Evolutionary conservation across 106 monocot species (phyloP).

Genomic region (Dioscorea dumetorum): DNA sequence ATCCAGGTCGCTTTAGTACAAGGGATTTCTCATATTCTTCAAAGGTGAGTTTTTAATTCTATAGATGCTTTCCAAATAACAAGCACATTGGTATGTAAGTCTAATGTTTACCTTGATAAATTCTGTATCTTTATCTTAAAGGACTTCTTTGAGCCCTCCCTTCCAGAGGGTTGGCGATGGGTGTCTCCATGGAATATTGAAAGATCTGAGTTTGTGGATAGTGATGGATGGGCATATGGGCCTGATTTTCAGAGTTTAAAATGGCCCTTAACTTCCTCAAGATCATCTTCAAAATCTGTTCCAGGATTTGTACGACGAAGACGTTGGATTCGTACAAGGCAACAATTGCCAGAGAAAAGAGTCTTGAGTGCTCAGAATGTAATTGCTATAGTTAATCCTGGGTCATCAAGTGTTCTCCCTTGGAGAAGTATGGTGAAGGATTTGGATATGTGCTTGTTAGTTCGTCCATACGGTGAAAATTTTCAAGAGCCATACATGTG

Average conservation of each 20-base stretch:
- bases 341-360: conserved; percentile 25
- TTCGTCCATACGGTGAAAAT: conserved; percentile 64
- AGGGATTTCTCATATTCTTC: conserved; percentile 71
- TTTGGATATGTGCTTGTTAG: conserved; percentile 63
- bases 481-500: conserved; percentile 48
- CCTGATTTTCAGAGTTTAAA: conserved; percentile 61
- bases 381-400: conserved; percentile 50
- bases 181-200: conserved; percentile 81
- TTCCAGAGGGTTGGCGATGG: conserved; percentile 74
- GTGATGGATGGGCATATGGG: conserved; percentile 88
- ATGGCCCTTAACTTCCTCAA: conserved; percentile 69
- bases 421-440: conserved; percentile 53
- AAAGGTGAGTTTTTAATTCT: conserved; percentile 30
- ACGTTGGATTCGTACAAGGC: conserved; percentile 71
- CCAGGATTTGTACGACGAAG: conserved; percentile 69
- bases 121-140: conserved; percentile 13
- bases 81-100: too few species aligned
- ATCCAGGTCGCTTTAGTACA: conserved; percentile 61
- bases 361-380: conserved; percentile 32
- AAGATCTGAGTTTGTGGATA: conserved; percentile 49
- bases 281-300: conserved; percentile 49
- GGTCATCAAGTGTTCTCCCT: conserved; percentile 61
- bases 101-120: background rate
- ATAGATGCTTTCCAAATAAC: background rate
- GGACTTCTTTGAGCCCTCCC: conserved; percentile 80